phyloP scores from a whole-genome alignment of 225 moss, liverwort and hornwort genomes.

The Thuidium tamariscinum region DNA sequence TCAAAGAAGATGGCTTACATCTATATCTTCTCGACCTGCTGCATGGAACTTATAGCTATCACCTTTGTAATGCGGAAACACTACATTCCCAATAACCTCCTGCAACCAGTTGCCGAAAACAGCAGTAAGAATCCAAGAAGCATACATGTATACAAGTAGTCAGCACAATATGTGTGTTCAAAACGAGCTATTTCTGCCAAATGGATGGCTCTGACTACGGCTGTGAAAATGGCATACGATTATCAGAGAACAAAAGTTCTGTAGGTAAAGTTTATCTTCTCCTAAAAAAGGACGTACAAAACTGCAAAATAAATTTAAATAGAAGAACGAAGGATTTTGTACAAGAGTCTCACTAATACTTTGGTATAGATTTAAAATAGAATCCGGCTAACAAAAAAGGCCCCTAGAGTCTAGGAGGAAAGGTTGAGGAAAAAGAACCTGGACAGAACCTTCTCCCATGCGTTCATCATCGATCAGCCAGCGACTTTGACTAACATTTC shows the following conservation, averaged over 20 bases:
- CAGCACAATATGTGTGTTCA: background rate
- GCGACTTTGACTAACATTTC: conserved; percentile 97
- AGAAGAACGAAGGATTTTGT: background rate
- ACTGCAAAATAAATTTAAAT: background rate
- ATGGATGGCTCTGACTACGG: background rate
- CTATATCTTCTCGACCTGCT: conserved; percentile 96
- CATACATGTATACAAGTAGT: background rate
- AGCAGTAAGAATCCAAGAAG: background rate
- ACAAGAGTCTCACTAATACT: background rate
- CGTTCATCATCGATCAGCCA: conserved; percentile 98
- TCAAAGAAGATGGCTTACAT: conserved; percentile 38
- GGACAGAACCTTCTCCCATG: conserved; percentile 96
- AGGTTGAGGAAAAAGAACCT: conserved; percentile 31
- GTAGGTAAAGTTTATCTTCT: background rate
- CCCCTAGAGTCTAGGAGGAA: background rate
- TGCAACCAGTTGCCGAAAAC: conserved; percentile 14
- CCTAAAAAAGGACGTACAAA: background rate
- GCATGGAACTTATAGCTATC: conserved; percentile 97
- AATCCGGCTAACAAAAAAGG: background rate
- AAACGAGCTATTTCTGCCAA: background rate
- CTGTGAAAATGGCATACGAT: background rate
- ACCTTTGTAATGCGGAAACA: conserved; percentile 68
- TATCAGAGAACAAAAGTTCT: background rate
- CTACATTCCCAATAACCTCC: conserved; percentile 90
- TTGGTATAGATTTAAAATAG: background rate